phyloP scores from a whole-genome alignment of 352 stramenopile species.

The Phytophthora capsici region DNA sequence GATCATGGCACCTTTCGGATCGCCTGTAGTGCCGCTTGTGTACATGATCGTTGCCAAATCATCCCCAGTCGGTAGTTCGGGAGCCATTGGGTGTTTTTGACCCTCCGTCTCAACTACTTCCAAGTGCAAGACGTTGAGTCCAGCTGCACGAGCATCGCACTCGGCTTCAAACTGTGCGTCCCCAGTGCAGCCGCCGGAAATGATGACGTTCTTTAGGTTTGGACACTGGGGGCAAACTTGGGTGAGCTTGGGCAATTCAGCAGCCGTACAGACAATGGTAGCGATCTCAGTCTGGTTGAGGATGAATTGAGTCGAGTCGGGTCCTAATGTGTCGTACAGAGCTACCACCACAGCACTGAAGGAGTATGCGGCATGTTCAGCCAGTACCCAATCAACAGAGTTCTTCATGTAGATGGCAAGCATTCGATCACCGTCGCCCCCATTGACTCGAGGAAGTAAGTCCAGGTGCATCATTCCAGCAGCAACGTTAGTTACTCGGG shows the following conservation, averaged over 20 bases:
- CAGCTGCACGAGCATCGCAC: constrained; percentile 33
- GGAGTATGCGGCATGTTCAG: constrained; percentile 85
- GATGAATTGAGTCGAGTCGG: constrained; percentile 77
- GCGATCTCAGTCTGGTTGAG: constrained; percentile 76
- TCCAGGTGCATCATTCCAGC: constrained; percentile 54
- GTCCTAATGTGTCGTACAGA: constrained; percentile 83
- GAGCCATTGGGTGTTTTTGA: constrained; percentile 30
- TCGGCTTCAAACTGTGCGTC: constrained; percentile 48
- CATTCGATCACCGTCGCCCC: constrained; percentile 61
- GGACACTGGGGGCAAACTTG: constrained; percentile 46
- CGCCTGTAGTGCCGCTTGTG: constrained; percentile 95
- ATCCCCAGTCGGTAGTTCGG: constrained; percentile 40
- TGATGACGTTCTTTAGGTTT: constrained; percentile 53
- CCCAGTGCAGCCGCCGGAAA: constrained; percentile 36
- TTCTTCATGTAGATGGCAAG: constrained; percentile 98
- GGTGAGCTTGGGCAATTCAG: constrained; percentile 58
- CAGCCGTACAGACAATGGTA: constrained; percentile 69
- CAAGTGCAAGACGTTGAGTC: constrained; percentile 51
- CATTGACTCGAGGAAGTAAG: constrained; percentile 47
- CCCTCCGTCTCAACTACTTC: constrained; percentile 50
- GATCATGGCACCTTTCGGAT: constrained; percentile 96
- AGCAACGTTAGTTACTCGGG: constrained; percentile 43
- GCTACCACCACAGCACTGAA: constrained; percentile 54
- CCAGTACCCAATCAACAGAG: constrained; percentile 95
- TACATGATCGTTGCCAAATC: constrained; percentile 96